A percentile compares a stretch with the other conserved stretches of the same genome.
Evolutionary conservation across 768 basidiomycete genomes (phyloP).

Genomic region (Crucibulum laeve): DNA sequence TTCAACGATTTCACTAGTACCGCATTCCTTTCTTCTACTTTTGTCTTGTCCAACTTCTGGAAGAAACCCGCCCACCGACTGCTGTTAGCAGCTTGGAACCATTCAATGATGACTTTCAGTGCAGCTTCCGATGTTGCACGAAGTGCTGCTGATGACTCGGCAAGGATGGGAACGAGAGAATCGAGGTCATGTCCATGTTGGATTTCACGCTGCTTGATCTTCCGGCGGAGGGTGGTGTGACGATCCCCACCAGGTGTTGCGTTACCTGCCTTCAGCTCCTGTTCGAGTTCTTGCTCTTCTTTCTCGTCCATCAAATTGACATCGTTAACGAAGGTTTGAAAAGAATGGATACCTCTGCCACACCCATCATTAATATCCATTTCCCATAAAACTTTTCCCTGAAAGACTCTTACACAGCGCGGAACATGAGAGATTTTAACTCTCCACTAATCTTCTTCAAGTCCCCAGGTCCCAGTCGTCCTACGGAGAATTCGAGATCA

Average conservation of each 20-base stretch:
- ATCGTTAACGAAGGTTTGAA: constrained; percentile 31
- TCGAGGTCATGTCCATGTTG: constrained; percentile 39
- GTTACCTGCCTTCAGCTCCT: constrained; percentile 1
- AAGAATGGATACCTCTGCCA: constrained; percentile 31
- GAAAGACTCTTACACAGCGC: constrained; percentile 25
- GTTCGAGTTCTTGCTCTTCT: constrained; percentile 11
- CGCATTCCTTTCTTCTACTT: constrained; percentile 19
- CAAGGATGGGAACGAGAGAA: constrained; percentile 36
- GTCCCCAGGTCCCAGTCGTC: constrained; percentile 36
- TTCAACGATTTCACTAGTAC: constrained; percentile 18
- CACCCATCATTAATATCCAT: background rate
- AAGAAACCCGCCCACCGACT: constrained; percentile 30
- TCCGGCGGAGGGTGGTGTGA: constrained; percentile 21
- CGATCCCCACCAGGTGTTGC: constrained; percentile 17
- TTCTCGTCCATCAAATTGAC: constrained; percentile 20
- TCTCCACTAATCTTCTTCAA: constrained; percentile 33
- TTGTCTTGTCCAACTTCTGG: constrained; percentile 10
- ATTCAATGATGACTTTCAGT: constrained; percentile 16
- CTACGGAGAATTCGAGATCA: constrained; percentile 38
- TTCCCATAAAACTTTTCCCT: background rate
- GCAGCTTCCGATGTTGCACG: constrained; percentile 25
- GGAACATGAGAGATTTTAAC: constrained; percentile 32
- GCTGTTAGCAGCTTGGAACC: constrained; percentile 32
- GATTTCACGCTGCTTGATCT: constrained; percentile 27
- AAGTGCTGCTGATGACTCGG: constrained; percentile 26